A percentile compares a stretch with the other conserved stretches of the same genome.
Evolutionary conservation across 768 basidiomycete species (phyloP).

Genomic region (Strobilomyces dryophilus): DNA sequence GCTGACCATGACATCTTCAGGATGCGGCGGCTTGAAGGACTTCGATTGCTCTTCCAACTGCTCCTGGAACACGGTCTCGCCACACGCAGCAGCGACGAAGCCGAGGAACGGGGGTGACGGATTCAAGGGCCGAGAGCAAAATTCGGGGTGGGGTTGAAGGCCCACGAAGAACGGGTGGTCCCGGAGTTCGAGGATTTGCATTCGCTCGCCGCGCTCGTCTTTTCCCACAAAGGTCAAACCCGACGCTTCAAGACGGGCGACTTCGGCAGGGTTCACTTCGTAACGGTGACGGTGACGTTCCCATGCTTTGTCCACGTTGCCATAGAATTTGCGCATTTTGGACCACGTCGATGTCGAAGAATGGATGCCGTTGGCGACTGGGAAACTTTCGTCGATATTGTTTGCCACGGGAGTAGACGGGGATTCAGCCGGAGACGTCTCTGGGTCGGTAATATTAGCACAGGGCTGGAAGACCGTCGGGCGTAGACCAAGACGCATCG

Average conservation of each 20-base stretch:
- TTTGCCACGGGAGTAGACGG: constrained; percentile 4
- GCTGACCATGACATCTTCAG: constrained; percentile 66
- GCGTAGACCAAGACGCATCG: constrained; percentile 99
- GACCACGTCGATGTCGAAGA: constrained; percentile 61
- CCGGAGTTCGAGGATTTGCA: constrained; percentile 90
- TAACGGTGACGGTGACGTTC: constrained; percentile 95
- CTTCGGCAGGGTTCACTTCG: constrained; percentile 90
- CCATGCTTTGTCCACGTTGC: constrained; percentile 78
- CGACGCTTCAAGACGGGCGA: constrained; percentile 61
- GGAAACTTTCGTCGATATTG: background rate
- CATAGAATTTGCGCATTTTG: constrained; percentile 76
- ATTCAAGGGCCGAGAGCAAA: constrained; percentile 96
- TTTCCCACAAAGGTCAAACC: constrained; percentile 82
- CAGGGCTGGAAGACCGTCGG: constrained; percentile 82
- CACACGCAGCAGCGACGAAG: constrained; percentile 79
- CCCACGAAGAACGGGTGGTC: constrained; percentile 94
- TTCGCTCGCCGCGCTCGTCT: constrained; percentile 94
- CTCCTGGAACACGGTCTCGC: constrained; percentile 52
- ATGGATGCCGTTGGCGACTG: constrained; percentile 7
- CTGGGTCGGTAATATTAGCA: constrained; percentile 13
- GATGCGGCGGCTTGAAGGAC: constrained; percentile 71
- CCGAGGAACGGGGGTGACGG: constrained; percentile 98
- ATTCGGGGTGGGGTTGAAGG: constrained; percentile 96
- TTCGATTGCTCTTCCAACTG: constrained; percentile 65
- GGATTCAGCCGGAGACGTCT: constrained; percentile 11